Evolutionary conservation across 2,329 filamentous ascomycete genomes (phyloP), one percentile per base, ranked within the genome.

Genomic region (Grosmannia penicillata): DNA sequence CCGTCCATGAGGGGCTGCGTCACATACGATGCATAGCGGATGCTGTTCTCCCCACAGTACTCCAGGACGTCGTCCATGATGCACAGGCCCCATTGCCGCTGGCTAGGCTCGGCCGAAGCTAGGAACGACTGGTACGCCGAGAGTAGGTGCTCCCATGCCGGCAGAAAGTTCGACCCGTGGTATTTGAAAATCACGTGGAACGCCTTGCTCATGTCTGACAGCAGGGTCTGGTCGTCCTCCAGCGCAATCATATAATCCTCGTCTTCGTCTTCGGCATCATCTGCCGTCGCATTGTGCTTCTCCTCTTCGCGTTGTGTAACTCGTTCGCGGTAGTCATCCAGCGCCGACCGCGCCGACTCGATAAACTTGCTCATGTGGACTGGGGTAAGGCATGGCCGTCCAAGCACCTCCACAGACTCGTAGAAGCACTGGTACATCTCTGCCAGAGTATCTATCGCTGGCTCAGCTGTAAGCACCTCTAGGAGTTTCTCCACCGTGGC

Each of bases 371-470:
- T 66, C 81, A 98, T 87, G 56, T 94, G 82, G 28, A 78, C 70
- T 28, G 70, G 65, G 6, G 70, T 83, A 33, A 98, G 69, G 54
- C 80, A 89, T 50, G 82, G 77, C 59, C 83, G 84, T 43, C 89
- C 89, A 47, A 93, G 75, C 18, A 95, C 87, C 61, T 96, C 89
- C 8, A 98, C 78, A 21, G 85, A 94, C 58, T 98, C 91, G 58
- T 98, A 98, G 66, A 98, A 98, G 65, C 91, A 98, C 59, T 96
- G 89, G 61, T 95, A 98, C 85, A 98, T 95, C 61, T 96, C 91
- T 2, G 91, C 89, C 33, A 98, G 71, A 0, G 91, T 94, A 51
- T 98, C 91, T 42, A 98, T 87, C 2, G 87, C 86, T 17, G 91
- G 89, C 62, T 98, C 91, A 1, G 87, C 87, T 44, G 80, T 84